Base-by-base conservation (phyloP, 306 rosid genomes). In the Rubus idaeus region DNA sequence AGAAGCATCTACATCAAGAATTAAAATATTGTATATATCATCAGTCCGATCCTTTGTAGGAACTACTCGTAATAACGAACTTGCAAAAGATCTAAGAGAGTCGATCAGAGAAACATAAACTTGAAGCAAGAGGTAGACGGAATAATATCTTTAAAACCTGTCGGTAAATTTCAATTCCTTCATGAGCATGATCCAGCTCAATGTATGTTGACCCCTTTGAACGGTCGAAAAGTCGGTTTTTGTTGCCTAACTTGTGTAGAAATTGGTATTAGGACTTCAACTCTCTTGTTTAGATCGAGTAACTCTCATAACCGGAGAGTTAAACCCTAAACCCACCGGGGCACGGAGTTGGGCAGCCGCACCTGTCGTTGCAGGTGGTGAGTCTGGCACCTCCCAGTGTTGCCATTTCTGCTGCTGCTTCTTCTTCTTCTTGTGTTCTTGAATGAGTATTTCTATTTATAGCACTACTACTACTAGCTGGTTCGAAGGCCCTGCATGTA, bases 281-380 rank as follows among this genome's bases (percentile, higher is more conserved):
- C 35, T 30, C 6, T 51, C 56, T 16, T 8, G 8, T 51, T 51
- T 51, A 5, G 8, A 23, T 23, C 26, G 26, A 51, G 56, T 20
- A 50, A 4, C 35, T 30, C 35, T 30, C 35, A 30, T 30, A 30
- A 30, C 35, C 35, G 35, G 35, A 30, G 35, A 50, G 16, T 50
- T 51, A 51, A 50, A 49, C 17, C 53, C 53, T 3, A 49, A 4
- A 16, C 56, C 85, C 82, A 5, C 81, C 66, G 6, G 78, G 78
- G 71, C 85, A 77, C 4, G 85, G 85, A 53, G 58, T 73, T 8
- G 79, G 71, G 21, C 85, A 82, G 56, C 82, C 82, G 11, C 85
- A 82, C 4, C n/a, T 41, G 13, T 82, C 75, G 57, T 82, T 18
- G 81, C 79, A 77, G 50, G 18, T 42, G 17, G 51, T 20, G 10